Percentiles rank a stretch among this genome's conserved stretches.
phyloP scores from a whole-genome alignment of 306 rosid genomes.

The Castanospermum australe region DNA sequence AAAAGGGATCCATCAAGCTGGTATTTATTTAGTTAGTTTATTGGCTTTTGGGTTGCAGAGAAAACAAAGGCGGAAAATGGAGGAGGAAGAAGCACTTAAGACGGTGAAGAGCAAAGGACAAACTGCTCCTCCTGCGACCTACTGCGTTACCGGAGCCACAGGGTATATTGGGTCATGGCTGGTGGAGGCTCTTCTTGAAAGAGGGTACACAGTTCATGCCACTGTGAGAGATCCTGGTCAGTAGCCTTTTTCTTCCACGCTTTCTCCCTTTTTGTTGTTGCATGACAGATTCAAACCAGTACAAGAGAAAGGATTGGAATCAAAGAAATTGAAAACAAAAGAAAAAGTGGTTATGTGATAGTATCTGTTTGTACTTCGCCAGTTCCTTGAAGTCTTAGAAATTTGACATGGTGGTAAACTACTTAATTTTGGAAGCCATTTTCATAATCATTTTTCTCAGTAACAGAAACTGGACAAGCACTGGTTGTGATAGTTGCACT shows the following conservation, averaged over 20 bases:
- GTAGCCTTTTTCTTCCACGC: background rate
- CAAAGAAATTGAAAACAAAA: background rate
- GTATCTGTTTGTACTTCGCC: background rate
- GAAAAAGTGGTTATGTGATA: background rate
- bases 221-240: conserved; percentile 76
- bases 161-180: conserved; percentile 80
- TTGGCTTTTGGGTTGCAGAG: background rate
- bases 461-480: background rate
- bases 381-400: background rate
- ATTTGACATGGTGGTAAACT: background rate
- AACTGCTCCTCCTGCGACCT: conserved; percentile 27
- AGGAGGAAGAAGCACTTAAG: conserved; percentile 3
- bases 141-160: conserved; percentile 75
- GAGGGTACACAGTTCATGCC: conserved; percentile 73
- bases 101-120: background rate
- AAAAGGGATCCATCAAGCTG: background rate
- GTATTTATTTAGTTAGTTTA: background rate
- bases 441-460: background rate
- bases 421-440: background rate
- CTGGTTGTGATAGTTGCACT: background rate
- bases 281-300: background rate
- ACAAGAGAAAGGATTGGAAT: background rate
- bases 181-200: conserved; percentile 67
- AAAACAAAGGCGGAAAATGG: too few species aligned
- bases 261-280: background rate